Percentiles rank a stretch among this genome's conserved stretches.
Evolutionary conservation across 306 rosid genomes (phyloP).

Genomic region (peach (Prunus persica)): DNA sequence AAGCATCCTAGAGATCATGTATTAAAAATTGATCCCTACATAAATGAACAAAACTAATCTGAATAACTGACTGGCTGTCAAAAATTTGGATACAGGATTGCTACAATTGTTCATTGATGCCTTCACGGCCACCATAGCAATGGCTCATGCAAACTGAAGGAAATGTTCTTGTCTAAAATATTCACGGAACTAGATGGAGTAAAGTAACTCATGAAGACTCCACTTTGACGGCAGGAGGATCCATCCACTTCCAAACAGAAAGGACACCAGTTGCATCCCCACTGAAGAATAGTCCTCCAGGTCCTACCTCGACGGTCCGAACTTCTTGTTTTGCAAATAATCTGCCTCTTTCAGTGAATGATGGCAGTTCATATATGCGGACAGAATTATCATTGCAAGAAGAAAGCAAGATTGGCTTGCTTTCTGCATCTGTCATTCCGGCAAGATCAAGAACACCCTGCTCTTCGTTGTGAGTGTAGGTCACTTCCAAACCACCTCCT

Average conservation of each 20-base stretch:
- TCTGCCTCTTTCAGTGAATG: conserved; percentile 39
- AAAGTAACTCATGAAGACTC: background rate
- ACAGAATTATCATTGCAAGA: conserved; percentile 40
- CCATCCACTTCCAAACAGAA: conserved; percentile 32
- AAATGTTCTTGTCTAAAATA: background rate
- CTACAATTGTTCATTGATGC: background rate
- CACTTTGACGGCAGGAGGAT: conserved; percentile 4
- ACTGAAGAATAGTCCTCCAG: conserved; percentile 39
- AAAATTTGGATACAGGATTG: background rate
- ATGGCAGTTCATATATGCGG: conserved; percentile 42
- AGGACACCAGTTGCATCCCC: conserved; percentile 40
- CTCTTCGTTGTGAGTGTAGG: conserved; percentile 24
- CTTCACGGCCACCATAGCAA: background rate
- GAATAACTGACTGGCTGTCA: background rate
- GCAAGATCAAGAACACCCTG: conserved; percentile 38
- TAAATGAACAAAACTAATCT: background rate
- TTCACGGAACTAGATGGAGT: background rate
- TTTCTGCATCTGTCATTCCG: conserved; percentile 33
- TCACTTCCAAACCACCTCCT: conserved; percentile 23
- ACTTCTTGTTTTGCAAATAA: conserved; percentile 30
- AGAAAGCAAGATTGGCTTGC: conserved; percentile 31
- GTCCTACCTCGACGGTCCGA: conserved; percentile 20
- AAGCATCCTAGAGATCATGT: background rate
- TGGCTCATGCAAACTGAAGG: background rate
- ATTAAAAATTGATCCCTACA: background rate